These are phyloP conservation scores for Wickerhamomyces sp. DNA, from an alignment of 1,139 yeast species.

Conservation along the genomic window DNA sequence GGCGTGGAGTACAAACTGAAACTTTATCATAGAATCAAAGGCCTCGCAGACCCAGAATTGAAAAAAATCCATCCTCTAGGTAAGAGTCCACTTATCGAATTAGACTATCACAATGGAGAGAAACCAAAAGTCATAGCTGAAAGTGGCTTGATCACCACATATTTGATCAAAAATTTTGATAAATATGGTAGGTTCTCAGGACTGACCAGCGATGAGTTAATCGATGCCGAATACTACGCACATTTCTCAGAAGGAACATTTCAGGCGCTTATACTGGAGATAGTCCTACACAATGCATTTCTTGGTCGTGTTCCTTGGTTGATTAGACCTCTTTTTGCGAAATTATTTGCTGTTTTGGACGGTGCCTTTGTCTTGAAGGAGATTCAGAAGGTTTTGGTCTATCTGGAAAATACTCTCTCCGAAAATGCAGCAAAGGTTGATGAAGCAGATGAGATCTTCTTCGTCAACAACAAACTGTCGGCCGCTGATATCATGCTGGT, in stretches of 20 bases:
- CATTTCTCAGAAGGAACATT: conserved; percentile 57
- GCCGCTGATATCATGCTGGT: conserved; percentile 52
- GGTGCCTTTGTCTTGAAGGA: background rate
- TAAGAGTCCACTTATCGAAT: conserved; percentile 48
- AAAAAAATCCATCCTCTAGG: conserved; percentile 53
- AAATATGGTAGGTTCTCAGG: conserved; percentile 30
- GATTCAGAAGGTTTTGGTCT: background rate
- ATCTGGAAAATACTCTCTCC: conserved; percentile 33
- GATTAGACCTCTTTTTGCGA: background rate
- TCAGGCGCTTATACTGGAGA: conserved; percentile 41
- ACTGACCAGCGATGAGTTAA: conserved; percentile 27
- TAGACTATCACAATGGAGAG: conserved; percentile 32
- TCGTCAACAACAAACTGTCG: conserved; percentile 50
- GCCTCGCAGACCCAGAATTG: conserved; percentile 37
- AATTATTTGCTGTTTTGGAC: background rate
- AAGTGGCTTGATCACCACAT: conserved; percentile 42
- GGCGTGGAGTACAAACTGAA: conserved; percentile 45
- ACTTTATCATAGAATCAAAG: conserved; percentile 39
- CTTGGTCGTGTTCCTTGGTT: conserved; percentile 36
- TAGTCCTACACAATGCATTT: conserved; percentile 37
- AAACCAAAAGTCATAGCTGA: conserved; percentile 33
- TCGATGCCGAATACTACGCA: conserved; percentile 41
- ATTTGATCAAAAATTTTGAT: conserved; percentile 39
- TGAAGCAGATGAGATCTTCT: conserved; percentile 27
- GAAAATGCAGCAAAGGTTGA: conserved; percentile 27